phyloP scores from a whole-genome alignment of 305 asterid genomes.

The Solanum hybrid region DNA sequence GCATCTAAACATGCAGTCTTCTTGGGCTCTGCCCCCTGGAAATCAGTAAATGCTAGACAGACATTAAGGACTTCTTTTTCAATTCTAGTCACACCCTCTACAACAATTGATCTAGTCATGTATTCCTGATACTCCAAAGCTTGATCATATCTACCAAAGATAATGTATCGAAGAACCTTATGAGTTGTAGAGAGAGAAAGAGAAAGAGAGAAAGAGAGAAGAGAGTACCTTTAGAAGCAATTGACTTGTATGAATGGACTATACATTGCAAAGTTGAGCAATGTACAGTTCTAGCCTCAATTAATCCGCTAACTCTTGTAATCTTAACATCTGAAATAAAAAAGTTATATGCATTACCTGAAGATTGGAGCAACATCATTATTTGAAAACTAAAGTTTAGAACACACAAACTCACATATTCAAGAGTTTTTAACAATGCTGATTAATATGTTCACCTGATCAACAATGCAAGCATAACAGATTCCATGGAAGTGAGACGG shows the following conservation, averaged over 20 bases:
- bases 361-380: not conserved
- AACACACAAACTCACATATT: not conserved
- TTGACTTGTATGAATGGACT: conserved; percentile 38
- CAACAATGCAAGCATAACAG: not conserved
- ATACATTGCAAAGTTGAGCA: conserved; percentile 50
- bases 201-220: not conserved
- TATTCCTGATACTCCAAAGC: not conserved
- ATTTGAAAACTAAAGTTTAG: not conserved
- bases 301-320: conserved; percentile 40
- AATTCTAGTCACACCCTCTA: not conserved
- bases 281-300: conserved; percentile 62
- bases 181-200: not conserved
- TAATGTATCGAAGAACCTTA: not conserved
- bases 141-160: not conserved
- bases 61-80: not conserved
- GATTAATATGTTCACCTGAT: not conserved
- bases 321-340: conserved; percentile 45
- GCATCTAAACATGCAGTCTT: not conserved
- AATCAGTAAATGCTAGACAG: not conserved
- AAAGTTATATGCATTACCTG: not conserved
- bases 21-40: not conserved
- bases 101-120: not conserved
- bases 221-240: conserved; percentile 33
- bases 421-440: not conserved
- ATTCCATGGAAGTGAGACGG: not conserved